Evolutionary conservation across 2,329 filamentous ascomycete species (phyloP), one percentile per base, ranked within the genome.

Genomic region (Pseudocercospora ulei): DNA sequence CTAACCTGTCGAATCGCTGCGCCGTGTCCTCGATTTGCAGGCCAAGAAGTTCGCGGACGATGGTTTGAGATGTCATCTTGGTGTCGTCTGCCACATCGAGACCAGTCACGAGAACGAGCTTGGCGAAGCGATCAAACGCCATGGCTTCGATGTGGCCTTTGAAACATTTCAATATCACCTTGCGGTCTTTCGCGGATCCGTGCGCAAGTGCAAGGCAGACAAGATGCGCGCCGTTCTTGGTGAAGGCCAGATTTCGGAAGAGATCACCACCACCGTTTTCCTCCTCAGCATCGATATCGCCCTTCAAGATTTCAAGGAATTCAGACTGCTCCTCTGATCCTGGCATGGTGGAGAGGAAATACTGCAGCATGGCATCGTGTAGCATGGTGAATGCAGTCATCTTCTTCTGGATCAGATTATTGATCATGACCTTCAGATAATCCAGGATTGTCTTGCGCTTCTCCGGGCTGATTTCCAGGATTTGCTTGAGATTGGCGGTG

Each of bases 331-430:
- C 88, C 41, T 83, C 77, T 28, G 78, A 83, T 3, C 81, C 86
- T 3, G 75, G 68, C 49, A 81, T 79, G 30, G 79, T 76, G 54
- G 82, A 88, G 37, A 85, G 66, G 64, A 88, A 95, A 64, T 95
- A 98, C 60, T 98, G 88, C 43, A 95, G 70, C 87, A 98, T 94
- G 34, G 90, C 90, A 56, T 96, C 90, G 62, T 98, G 92, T 12
- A 98, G 75, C 73, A 98, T 92, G 2, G 88, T 96, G 65, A 98
- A 96, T 6, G 85, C 88, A 1, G 85, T 92, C 65, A 90, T 79
- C 65, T 90, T 90, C 74, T 98, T 98, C 65, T 98, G 87, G 31
- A 96, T 74, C 26, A 98, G 73, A 46, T 81, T 77, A 63, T 95
- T 94, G 68, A 93, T 90, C 65, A 94, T 75, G 51, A 84, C 81